A percentile compares a stretch with the other conserved stretches of the same genome.
These are phyloP conservation scores for Sarocladiaceae sp. DNA, from an alignment of 2,329 filamentous ascomycete genomes.

Conservation along the genomic window DNA sequence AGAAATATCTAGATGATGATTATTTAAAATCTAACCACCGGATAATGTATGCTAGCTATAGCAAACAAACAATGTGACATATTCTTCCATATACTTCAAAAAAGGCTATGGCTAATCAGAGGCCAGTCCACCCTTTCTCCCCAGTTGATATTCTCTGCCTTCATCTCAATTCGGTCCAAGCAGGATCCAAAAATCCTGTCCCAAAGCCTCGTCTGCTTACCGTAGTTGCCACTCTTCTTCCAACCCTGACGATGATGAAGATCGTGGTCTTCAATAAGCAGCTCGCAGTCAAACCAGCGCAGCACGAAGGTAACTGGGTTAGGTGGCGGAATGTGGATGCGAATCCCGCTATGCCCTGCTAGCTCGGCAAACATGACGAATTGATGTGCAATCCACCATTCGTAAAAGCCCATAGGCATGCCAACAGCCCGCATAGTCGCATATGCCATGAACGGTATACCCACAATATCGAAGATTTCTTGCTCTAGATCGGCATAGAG, in stretches of 20 bases:
- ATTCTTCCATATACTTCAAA: too few relatives aligned
- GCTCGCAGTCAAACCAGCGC: slow-evolving; percentile 24
- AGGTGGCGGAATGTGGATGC: slow-evolving; percentile 27
- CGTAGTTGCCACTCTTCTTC: slow-evolving; percentile 30
- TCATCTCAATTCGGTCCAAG: slow-evolving; percentile 27
- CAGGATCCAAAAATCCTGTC: slow-evolving; percentile 29
- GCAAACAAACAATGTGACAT: too few relatives aligned
- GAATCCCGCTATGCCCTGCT: slow-evolving; percentile 31
- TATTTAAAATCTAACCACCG: too few relatives aligned
- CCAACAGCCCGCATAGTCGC: slow-evolving; percentile 26
- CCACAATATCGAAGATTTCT: slow-evolving; percentile 34
- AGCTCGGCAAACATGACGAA: slow-evolving; percentile 35
- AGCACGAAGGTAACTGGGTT: slow-evolving; percentile 29
- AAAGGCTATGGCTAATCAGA: not conserved
- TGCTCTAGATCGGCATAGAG: slow-evolving; percentile 36
- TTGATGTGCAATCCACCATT: slow-evolving; percentile 39
- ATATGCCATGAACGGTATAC: slow-evolving; percentile 33
- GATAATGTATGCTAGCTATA: too few relatives aligned
- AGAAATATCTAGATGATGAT: too few relatives aligned
- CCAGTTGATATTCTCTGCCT: slow-evolving; percentile 23
- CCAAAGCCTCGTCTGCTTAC: slow-evolving; percentile 31
- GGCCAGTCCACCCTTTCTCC: not conserved
- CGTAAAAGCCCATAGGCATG: slow-evolving; percentile 39
- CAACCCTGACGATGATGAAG: slow-evolving; percentile 32
- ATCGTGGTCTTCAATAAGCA: slow-evolving; percentile 37